Evolutionary conservation across 208 protist species (phyloP), one percentile per base, ranked within the genome.

Genomic region (Trypanosoma scelopori): DNA sequence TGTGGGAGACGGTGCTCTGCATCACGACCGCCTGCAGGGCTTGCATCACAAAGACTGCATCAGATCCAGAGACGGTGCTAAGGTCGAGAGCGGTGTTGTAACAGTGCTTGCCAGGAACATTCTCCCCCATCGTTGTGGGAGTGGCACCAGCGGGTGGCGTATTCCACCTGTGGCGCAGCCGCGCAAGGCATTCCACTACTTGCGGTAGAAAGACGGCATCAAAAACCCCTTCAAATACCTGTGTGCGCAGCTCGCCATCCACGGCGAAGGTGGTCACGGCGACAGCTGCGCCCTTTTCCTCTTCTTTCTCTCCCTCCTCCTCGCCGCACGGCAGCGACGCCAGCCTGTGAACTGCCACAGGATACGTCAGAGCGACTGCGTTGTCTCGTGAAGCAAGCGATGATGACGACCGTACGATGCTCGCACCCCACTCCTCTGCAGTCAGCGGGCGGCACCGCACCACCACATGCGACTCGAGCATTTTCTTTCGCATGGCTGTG

Each of bases 371-470:
- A 5, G 16, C 35, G 35, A 41, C 23, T 13, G 15, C 15, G 5
- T n/a, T 27, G 9, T 9, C 15, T 16, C 6, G 12, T 4, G 4
- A 23, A n/a, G 43, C 43, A 23, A 16, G 5, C 3, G 12, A 16
- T 47, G 12, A 16, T 47, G 43, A 32, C 30, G 53, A 25, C 13
- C 15, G 4, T 3, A 63, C 41, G 16, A 43, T 32, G 28, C 16
- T 52, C 3, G 25, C 9, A 16, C 57, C 43, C 20, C 46, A 52
- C 28, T 63, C 57, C 37, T 51, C 57, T 25, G 43, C 18, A 2
- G 57, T 63, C 18, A 63, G 43, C 12, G 57, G 57, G 43, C 57
- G 43, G 45, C 41, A 63, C 23, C 57, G 57, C 23, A 63, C 43
- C 39, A 41, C 39, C 25, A 63, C 28, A 30, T 63, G 57, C 37